Base-by-base conservation (phyloP, 2,329 filamentous ascomycete genomes). In the Ophiognomonia clavigignenti-juglandacearum region DNA sequence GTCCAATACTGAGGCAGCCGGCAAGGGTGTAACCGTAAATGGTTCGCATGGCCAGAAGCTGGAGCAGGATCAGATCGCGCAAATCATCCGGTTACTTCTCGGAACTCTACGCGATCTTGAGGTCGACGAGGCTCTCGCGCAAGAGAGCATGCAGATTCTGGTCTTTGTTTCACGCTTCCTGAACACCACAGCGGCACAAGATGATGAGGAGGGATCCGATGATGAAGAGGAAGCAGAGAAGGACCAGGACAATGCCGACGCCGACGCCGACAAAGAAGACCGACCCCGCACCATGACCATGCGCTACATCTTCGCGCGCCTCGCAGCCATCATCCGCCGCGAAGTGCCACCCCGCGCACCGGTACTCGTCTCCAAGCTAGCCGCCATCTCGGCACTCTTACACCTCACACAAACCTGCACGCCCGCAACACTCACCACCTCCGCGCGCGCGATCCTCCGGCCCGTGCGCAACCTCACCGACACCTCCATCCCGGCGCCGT, bases 381-480 rank as follows among this genome's bases (percentile, higher is more conserved):
- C 86, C 0, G 82, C 86, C 3, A 78, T 96, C 59, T 80, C 84
- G 42, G 80, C 95, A 6, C 69, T 96, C 39, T 80, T 85, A 45
- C 80, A 83, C 0, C 75, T 95, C 11, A 78, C 80, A 55, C 76
- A 75, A 43, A 80, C 82, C 35, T 72, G 88, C 2, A 70, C 82
- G 0, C 60, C 68, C 1, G 68, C 75, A 3, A 71, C 80, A 3
- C 72, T 92, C 8, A 62, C 70, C 1, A 75, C 81, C 0, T 85
- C 82, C 1, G 72, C 95, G 16, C 78, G 82, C 54, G 73, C 72
- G 1, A 68, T 82, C 26, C 69, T 82, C 34, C 67, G 72, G 11
- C 77, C 78, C 0, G 76, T 97, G 6, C 84, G 92, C 61, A 88
- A 93, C 61, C 72, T 98, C 31, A 95, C 90, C 0, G 90, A 96